Evolutionary conservation across 2,329 filamentous ascomycete species (phyloP), one percentile per base, ranked within the genome.

Genomic region (Zasmidium angulare): DNA sequence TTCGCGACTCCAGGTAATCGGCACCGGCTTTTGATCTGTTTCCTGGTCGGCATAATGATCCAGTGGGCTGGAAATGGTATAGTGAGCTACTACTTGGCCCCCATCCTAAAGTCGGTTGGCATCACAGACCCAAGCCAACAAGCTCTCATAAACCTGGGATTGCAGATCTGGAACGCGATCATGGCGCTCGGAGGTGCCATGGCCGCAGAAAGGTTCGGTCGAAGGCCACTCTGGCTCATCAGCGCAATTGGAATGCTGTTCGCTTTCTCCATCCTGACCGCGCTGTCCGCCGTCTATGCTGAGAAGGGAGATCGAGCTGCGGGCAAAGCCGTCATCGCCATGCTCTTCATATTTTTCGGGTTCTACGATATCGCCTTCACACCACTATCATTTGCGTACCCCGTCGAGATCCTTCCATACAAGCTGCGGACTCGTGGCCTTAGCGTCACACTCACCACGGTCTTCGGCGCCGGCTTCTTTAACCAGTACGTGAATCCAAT

Each of bases 81-180:
- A 4, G 61, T 63, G 10, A 56, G 52, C 10, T 63, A 63, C 22
- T 63, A 63, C 31, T 36, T 62, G 31, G 61, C 59, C 24, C 40
- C 61, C 21, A 59, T 63, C n/a, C 46, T 63, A 20, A 56, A 63
- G 26, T 62, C 55, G 1, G 56, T 61, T n/a, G 59, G 61, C 2
- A 53, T 61, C 14, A 63, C 61, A 40, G 59, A 99, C 22, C 50
- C 59, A 9, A 59, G 59, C 55, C 61, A 57, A 50, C 61, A 61
- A 46, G 61, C 59, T 17, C 47, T 63, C 31, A 61, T 63, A 59
- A 63, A 63, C n/a, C 59, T 59, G 7, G 50, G 61, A 3, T 47
- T 63, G 26, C 29, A 58, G 29, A 61, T 60, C 22, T 61, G 61
- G 49, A 63, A 63, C 53, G 58, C 61, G 31, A 53, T 56, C 21